A percentile compares a stretch with the other conserved stretches of the same genome.
Conservation (phyloP, 306 rosid genomes). For the Acmispon strigosus region DNA sequence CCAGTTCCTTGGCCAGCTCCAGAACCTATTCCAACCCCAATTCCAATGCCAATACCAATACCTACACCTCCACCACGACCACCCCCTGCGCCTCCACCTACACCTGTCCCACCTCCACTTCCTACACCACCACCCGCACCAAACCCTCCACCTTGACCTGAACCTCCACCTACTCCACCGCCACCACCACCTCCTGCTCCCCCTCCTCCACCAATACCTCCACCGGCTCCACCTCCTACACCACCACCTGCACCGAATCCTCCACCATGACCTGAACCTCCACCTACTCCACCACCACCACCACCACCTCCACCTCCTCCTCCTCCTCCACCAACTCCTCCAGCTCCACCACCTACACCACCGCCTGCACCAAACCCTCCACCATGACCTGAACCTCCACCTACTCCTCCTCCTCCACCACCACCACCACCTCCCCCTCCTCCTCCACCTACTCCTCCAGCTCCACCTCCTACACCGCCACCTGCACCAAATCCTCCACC, state of each 20-base stretch:
- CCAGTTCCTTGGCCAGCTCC: constrained; percentile 35
- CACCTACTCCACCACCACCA: constrained; percentile 25
- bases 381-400: constrained; percentile 38
- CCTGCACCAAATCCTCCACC: constrained; percentile 48
- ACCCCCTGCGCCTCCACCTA: constrained; percentile 29
- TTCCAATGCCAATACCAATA: constrained; percentile 36
- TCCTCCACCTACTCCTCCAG: background rate
- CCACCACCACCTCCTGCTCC: constrained; percentile 27
- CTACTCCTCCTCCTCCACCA: constrained; percentile 22
- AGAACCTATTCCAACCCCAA: constrained; percentile 43
- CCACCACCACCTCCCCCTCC: constrained; percentile 22
- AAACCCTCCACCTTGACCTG: constrained; percentile 32
- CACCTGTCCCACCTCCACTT: constrained; percentile 3
- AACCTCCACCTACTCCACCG: constrained; percentile 35
- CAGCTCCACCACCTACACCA: constrained; percentile 25
- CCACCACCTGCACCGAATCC: constrained; percentile 30
- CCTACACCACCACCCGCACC: constrained; percentile 43
- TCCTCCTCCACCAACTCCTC: constrained; percentile 36
- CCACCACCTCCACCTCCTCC: constrained; percentile 26
- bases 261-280: constrained; percentile 20
- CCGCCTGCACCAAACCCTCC: constrained; percentile 43
- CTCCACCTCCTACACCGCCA: constrained; percentile 39
- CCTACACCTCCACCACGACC: constrained; percentile 40
- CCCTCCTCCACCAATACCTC: constrained; percentile 27
- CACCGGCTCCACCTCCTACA: constrained; percentile 27